Base-by-base conservation (phyloP, 2,329 filamentous ascomycete genomes). In the Calonectria pseudoturangicola region DNA sequence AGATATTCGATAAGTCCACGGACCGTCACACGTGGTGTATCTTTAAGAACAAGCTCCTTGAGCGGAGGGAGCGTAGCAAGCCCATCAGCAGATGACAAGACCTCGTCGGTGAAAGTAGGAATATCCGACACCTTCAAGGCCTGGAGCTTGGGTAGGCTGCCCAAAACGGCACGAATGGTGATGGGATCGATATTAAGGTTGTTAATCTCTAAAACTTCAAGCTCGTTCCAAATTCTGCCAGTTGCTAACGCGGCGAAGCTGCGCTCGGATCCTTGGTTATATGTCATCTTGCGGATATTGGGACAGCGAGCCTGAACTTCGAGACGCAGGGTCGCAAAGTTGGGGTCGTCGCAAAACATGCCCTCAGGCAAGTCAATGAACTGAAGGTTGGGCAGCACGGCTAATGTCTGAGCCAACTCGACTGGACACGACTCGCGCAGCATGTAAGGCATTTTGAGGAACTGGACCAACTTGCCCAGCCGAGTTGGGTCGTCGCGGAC, bases 371-470 rank as follows among this genome's bases (percentile, higher is more conserved):
- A 89, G 84, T 98, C 96, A 76, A 98, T 93, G 83, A 97, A 98
- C 82, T 91, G 93, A 54, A 98, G 87, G 80, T 96, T 95, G 36
- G 95, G 94, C 51, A 96, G 89, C 28, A 96, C 94, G 45, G 95
- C 95, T 60, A 98, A 93, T 30, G 94, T 95, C 64, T 95, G 92
- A 12, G 96, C 96, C 62, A 98, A 90, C 75, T 96, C 94, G 67
- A 94, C 90, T 82, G 97, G 95, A 82, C 91, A 94, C 1, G 94
- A 94, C 86, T 98, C 95, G 71, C 96, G 92, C 67, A 96, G 93
- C 96, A 98, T 98, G 84, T 98, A 98, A 8, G 96, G 95, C 72
- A 95, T 92, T 87, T 98, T 98, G 80, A 98, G 88, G 79, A 93
- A 95, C 80, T 93, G 86, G 6, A 98, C 94, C 50, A 91, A 87